Evolutionary conservation across 139 green algal genomes (phyloP).

Genomic region (Micractinium conductrix): DNA sequence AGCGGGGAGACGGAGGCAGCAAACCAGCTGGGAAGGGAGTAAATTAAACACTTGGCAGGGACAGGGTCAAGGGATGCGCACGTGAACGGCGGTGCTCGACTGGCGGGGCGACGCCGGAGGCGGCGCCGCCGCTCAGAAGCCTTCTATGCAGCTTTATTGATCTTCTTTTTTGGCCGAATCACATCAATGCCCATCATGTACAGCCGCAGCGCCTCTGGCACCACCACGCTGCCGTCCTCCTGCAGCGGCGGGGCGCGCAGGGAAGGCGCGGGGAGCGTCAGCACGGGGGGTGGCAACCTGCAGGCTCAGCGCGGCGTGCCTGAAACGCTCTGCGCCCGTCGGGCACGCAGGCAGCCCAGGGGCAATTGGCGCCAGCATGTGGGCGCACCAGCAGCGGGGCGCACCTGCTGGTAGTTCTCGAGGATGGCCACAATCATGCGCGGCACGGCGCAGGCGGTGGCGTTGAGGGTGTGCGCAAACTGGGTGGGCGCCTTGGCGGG

Average conservation of each 20-base stretch:
- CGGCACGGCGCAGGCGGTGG: conserved; percentile 95
- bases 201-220: conserved; percentile 87
- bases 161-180: conserved; percentile 52
- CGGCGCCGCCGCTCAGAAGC: too few relatives aligned
- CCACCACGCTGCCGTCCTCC: conserved; percentile 88
- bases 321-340: too few relatives aligned
- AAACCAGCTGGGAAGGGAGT: neutral
- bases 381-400: too few relatives aligned
- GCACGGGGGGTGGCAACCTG: neutral
- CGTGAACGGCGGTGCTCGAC: too few relatives aligned
- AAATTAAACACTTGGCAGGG: too few relatives aligned
- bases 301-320: too few relatives aligned
- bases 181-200: conserved; percentile 92
- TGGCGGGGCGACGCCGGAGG: too few relatives aligned
- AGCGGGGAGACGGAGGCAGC: neutral
- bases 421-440: conserved; percentile 97
- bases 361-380: too few relatives aligned
- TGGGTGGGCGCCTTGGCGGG: conserved; percentile 65
- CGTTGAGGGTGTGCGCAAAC: conserved; percentile 98
- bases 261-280: neutral
- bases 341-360: too few relatives aligned
- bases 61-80: too few relatives aligned
- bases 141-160: too few relatives aligned
- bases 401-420: conserved; percentile 93
- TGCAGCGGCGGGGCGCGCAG: conserved; percentile 32